These are phyloP conservation scores for Delonix regia DNA, from an alignment of 306 rosid genomes.

Conservation along the genomic window DNA sequence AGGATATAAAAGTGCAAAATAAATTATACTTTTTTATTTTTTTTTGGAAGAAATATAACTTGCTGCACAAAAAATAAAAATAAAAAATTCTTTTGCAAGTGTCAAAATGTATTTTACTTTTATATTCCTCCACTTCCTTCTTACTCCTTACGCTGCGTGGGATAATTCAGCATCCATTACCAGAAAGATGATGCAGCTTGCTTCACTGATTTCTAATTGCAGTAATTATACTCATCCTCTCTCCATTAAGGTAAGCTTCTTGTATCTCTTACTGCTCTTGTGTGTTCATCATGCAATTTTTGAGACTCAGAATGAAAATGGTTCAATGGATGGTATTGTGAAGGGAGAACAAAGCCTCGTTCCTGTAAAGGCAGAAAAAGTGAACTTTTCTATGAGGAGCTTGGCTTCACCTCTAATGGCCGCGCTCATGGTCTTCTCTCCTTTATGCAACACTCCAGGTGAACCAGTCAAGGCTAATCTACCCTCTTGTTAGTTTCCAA, in stretches of 20 bases:
- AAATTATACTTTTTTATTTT: too few relatives aligned
- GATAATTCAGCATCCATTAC: not conserved
- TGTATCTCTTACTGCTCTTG: not conserved
- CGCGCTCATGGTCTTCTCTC: conserved; percentile 60
- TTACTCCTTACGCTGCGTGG: not conserved
- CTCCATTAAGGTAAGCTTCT: conserved; percentile 42
- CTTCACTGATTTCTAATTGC: conserved; percentile 33
- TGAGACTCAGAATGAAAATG: not conserved
- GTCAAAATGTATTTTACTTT: not conserved
- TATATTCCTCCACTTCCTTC: too few relatives aligned
- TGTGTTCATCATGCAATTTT: not conserved
- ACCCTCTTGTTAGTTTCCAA: not conserved
- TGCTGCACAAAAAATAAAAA: too few relatives aligned
- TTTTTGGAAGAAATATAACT: too few relatives aligned
- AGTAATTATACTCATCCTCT: conserved; percentile 15
- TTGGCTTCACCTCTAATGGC: conserved; percentile 67
- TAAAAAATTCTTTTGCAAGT: too few relatives aligned
- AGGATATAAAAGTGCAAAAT: too few relatives aligned
- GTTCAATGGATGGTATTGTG: conserved; percentile 36
- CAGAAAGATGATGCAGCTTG: conserved; percentile 47
- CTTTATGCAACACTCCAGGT: conserved; percentile 58
- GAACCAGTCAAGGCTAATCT: conserved; percentile 4
- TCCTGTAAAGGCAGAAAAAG: conserved; percentile 32
- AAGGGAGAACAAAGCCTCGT: conserved; percentile 36
- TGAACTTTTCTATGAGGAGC: conserved; percentile 40